A percentile compares a stretch with the other conserved stretches of the same genome.
These are phyloP conservation scores for Chimonanthus praecox DNA, from an alignment of 164 flowering plant genomes.

Conservation along the genomic window DNA sequence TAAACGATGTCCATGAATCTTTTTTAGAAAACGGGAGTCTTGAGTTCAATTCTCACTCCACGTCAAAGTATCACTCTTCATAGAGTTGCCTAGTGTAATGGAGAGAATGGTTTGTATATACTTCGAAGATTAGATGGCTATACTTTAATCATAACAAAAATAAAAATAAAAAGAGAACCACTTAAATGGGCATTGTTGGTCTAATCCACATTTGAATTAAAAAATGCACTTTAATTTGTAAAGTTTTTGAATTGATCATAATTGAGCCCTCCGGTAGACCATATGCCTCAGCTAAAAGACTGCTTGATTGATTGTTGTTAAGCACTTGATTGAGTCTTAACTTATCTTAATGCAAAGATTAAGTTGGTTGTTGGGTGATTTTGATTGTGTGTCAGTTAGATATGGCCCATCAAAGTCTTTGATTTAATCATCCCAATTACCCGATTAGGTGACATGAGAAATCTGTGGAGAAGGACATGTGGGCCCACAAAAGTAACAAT, in stretches of 20 bases:
- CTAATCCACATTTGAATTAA: too few relatives aligned
- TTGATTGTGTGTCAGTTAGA: not conserved
- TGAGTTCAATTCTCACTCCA: too few relatives aligned
- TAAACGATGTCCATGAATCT: too few relatives aligned
- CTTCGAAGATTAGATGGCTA: too few relatives aligned
- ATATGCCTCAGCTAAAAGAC: not conserved
- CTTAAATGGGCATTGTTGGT: too few relatives aligned
- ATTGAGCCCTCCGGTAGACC: too few relatives aligned
- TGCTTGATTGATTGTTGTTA: not conserved
- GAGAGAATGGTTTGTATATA: too few relatives aligned
- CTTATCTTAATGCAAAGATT: not conserved
- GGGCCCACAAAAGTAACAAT: not conserved
- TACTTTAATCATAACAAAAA: fast-evolving
- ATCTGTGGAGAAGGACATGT: not conserved
- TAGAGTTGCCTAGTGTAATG: too few relatives aligned
- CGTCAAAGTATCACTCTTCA: not conserved
- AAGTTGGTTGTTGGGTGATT: not conserved
- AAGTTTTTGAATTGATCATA: not conserved
- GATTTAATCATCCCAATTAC: not conserved
- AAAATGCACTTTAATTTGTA: not conserved
- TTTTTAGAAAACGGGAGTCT: too few relatives aligned
- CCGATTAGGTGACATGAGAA: not conserved
- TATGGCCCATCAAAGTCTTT: not conserved
- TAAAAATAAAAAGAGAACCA: too few relatives aligned
- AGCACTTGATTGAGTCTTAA: not conserved